Evolutionary conservation across 208 protist species (phyloP).

Genomic region (Trypanosoma congolense): DNA sequence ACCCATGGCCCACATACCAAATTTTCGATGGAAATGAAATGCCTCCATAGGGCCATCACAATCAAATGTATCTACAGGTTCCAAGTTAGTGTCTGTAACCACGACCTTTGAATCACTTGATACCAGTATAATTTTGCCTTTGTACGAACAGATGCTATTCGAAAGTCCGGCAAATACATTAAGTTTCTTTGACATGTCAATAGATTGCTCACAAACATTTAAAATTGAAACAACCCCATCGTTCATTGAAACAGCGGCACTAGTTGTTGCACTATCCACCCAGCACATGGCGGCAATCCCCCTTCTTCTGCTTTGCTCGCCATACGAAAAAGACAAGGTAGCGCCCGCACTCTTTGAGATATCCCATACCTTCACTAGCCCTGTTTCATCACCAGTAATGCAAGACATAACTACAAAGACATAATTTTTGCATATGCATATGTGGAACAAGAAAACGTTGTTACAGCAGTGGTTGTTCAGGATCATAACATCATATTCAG

Average conservation of each 20-base stretch:
- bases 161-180: constrained; percentile 36
- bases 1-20: constrained; percentile 68
- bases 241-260: constrained; percentile 53
- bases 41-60: constrained; percentile 61
- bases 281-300: constrained; percentile 75
- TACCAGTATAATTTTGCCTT: constrained; percentile 48
- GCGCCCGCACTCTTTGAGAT: constrained; percentile 65
- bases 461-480: neutral
- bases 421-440: neutral
- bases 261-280: constrained; percentile 47
- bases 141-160: constrained; percentile 57
- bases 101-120: constrained; percentile 39
- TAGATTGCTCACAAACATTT: constrained; percentile 27
- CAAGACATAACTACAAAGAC: constrained; percentile 44
- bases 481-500: too few relatives aligned
- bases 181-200: constrained; percentile 32
- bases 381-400: constrained; percentile 80
- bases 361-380: constrained; percentile 82
- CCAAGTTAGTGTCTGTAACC: constrained; percentile 35
- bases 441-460: constrained; percentile 6
- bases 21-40: constrained; percentile 72
- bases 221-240: constrained; percentile 59
- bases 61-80: constrained; percentile 13
- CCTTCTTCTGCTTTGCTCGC: constrained; percentile 56
- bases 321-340: constrained; percentile 59